These are phyloP conservation scores for Tulasnella sp. DNA, from an alignment of 768 basidiomycete genomes.

Conservation along the genomic window DNA sequence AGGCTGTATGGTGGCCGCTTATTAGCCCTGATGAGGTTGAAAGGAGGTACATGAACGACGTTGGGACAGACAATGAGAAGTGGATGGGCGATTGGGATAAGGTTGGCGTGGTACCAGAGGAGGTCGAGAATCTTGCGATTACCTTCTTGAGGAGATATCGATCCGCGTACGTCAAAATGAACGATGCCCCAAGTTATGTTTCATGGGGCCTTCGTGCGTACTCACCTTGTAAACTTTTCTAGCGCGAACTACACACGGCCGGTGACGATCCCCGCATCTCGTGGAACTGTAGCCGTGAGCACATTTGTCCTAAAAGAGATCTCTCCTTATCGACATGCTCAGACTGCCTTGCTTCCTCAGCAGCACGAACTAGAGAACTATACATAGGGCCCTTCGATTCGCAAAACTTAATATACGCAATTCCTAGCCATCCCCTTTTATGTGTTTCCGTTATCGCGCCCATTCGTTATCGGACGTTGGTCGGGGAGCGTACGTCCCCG, in stretches of 20 bases:
- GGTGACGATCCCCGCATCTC: slow-evolving; percentile 44
- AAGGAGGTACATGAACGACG: slow-evolving; percentile 77
- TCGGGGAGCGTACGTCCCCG: too few species aligned
- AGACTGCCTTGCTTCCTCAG: too few species aligned
- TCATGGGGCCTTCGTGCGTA: too few species aligned
- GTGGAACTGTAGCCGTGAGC: slow-evolving; percentile 13
- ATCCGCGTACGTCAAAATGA: slow-evolving; percentile 53
- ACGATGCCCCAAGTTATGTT: neutral
- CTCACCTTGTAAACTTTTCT: neutral
- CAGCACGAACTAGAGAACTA: slow-evolving; percentile 5
- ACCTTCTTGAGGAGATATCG: slow-evolving; percentile 84
- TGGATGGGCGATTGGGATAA: slow-evolving; percentile 66
- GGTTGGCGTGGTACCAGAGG: slow-evolving; percentile 69
- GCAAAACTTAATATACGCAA: neutral
- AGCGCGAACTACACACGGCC: slow-evolving; percentile 63
- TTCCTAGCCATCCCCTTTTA: neutral
- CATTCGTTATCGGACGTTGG: too few species aligned
- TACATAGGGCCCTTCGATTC: neutral
- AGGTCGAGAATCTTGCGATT: slow-evolving; percentile 82
- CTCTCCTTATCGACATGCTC: too few species aligned
- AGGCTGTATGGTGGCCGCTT: slow-evolving; percentile 80
- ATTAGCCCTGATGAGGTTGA: slow-evolving; percentile 85
- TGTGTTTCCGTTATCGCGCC: slow-evolving; percentile 1
- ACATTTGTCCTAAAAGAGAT: neutral
- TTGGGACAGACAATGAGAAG: slow-evolving; percentile 36